Evolutionary conservation across 2,329 filamentous ascomycete species (phyloP).

Genomic region (Stenocarpella maydis): DNA sequence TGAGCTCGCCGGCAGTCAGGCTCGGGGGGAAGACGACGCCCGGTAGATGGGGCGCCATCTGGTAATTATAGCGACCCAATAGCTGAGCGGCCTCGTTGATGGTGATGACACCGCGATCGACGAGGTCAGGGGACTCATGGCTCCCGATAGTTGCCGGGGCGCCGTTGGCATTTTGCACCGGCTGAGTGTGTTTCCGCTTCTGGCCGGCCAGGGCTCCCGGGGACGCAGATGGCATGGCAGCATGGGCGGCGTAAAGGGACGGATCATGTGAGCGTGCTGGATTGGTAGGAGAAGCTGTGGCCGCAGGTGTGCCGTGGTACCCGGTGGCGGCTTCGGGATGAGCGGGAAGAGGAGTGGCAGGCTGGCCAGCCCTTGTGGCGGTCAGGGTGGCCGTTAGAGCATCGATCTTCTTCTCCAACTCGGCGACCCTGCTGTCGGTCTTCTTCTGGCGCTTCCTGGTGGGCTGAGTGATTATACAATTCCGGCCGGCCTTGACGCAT

Average conservation of each 20-base stretch:
- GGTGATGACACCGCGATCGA: conserved; percentile 68
- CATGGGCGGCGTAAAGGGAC: too few relatives aligned
- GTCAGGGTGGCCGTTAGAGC: conserved; percentile 83
- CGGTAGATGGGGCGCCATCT: conserved; percentile 69
- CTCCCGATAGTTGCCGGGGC: conserved; percentile 32
- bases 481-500: conserved; percentile 81
- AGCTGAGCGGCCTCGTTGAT: conserved; percentile 62
- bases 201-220: conserved; percentile 46
- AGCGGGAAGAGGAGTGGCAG: conserved; percentile 4
- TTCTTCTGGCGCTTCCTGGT: conserved; percentile 87
- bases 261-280: too few relatives aligned
- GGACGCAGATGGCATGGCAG: too few relatives aligned
- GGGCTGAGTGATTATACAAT: conserved; percentile 79
- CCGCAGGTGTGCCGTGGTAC: conserved; percentile 31
- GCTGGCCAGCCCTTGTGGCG: conserved; percentile 51
- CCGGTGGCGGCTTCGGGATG: conserved; percentile 30
- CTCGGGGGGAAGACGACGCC: conserved; percentile 66
- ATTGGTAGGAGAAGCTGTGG: conserved; percentile 11
- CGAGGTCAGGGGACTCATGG: conserved; percentile 53
- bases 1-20: conserved; percentile 63
- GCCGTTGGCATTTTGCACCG: conserved; percentile 35
- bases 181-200: conserved; percentile 51
- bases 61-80: conserved; percentile 65
- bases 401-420: conserved; percentile 93
- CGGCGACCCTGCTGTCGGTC: conserved; percentile 86